Evolutionary conservation across 2,329 filamentous ascomycete genomes (phyloP), one percentile per base, ranked within the genome.

Genomic region (Penicillium sp.): DNA sequence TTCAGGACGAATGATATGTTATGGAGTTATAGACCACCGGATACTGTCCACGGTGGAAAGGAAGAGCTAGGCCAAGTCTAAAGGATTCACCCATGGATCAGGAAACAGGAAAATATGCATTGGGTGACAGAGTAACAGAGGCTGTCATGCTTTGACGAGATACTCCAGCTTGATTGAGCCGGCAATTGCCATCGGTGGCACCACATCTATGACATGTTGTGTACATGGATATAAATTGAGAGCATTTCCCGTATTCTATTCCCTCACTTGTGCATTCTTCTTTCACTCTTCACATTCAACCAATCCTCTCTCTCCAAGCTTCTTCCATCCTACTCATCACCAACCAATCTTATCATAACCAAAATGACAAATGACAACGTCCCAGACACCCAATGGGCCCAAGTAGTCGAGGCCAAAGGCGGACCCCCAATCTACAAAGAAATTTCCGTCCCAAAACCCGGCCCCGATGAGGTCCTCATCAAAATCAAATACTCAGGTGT

Each of bases 401-500:
- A 95, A 78, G 91, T 98, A 67, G 83, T 95, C 68, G 90, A 96
- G 78, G 85, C 92, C 82, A 88, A 83, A 56, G 92, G 90, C 66
- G 88, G 87, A 55, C 85, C 88, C 81, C 81, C 74, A n/a, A 65
- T 72, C 48, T 76, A 75, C 72, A 78, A 77, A 61, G 69, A 76
- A 78, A 93, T 97, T 69, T 88, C 90, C 65, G 92, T 96, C 51
- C 83, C 82, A 62, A 85, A 88, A 75, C 93, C 93, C 39, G 91
- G 88, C 23, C 88, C 92, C 52, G 92, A 96, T 79, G 91, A 97
- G 78, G 90, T 96, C 66, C 89, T 97, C 64, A 81, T 96, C 79
- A 93, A 96, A 79, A 85, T 96, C 83, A 92, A 92, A 77, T 96
- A 86, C 83, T 90, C 89, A 27, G 92, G 92, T 73, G 92, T 96